phyloP scores from a whole-genome alignment of 768 basidiomycete genomes.

The Termitomyces sp. region DNA sequence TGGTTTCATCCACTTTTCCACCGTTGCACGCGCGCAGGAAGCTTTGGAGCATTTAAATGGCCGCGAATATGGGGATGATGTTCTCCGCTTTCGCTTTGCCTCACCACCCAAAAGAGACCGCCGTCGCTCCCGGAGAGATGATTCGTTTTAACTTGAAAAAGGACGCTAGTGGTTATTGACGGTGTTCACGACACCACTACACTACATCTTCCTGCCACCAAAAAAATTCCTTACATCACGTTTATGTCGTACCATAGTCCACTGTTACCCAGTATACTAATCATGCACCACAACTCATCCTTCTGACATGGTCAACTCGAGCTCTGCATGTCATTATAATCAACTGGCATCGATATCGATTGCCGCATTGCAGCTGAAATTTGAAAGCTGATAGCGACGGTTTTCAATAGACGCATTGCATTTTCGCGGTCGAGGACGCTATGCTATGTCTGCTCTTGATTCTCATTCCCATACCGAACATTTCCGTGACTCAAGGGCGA shows the following conservation, averaged over 20 bases:
- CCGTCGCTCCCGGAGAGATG: too few species aligned
- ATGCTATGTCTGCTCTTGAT: too few species aligned
- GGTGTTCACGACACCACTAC: background rate
- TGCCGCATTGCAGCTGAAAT: too few species aligned
- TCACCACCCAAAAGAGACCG: conserved; percentile 9
- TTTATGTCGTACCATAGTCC: background rate
- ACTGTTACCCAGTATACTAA: conserved; percentile 5
- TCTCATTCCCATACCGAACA: too few species aligned
- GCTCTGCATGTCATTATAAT: too few species aligned
- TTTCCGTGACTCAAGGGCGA: background rate
- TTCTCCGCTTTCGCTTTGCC: conserved; percentile 39
- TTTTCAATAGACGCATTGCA: too few species aligned
- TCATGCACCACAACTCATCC: background rate
- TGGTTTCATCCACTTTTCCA: conserved; percentile 54
- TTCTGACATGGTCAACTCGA: background rate
- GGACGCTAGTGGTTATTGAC: background rate
- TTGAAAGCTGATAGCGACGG: too few species aligned
- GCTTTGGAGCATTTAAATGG: conserved; percentile 44
- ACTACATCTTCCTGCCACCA: background rate
- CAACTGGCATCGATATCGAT: too few species aligned
- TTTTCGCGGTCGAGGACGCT: too few species aligned
- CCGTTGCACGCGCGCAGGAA: conserved; percentile 40
- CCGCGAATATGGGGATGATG: conserved; percentile 27
- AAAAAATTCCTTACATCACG: background rate
- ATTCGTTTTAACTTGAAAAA: too few species aligned